phyloP scores from a whole-genome alignment of 352 stramenopile species.

The Phytophthora cactorum region DNA sequence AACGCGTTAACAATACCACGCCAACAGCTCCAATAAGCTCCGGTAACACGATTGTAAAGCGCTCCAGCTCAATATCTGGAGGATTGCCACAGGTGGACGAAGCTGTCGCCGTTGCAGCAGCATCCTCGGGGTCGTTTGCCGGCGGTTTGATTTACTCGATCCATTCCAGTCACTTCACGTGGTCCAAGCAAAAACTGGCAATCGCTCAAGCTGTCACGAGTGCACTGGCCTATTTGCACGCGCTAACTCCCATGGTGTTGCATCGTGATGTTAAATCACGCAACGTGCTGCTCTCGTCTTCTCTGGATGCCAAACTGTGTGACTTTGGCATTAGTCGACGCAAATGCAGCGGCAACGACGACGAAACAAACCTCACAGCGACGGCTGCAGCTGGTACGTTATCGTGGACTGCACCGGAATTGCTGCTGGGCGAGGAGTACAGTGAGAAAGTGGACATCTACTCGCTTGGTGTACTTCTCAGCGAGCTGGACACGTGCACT shows the following conservation, averaged over 20 bases:
- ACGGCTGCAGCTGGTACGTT: slow-evolving; percentile 62
- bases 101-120: slow-evolving; percentile 19
- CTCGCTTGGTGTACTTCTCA: slow-evolving; percentile 75
- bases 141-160: slow-evolving; percentile 24
- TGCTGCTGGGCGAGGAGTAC: slow-evolving; percentile 72
- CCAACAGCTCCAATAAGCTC: slow-evolving; percentile 18
- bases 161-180: slow-evolving; percentile 48
- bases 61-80: slow-evolving; percentile 21
- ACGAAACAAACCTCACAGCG: slow-evolving; percentile 53
- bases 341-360: slow-evolving; percentile 49
- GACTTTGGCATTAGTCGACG: slow-evolving; percentile 65
- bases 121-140: slow-evolving; percentile 27
- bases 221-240: slow-evolving; percentile 85
- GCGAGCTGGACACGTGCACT: slow-evolving; percentile 75
- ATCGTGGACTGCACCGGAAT: slow-evolving; percentile 68
- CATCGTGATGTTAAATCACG: slow-evolving; percentile 91
- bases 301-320: slow-evolving; percentile 60
- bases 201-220: slow-evolving; percentile 63
- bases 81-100: slow-evolving; percentile 26
- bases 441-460: slow-evolving; percentile 83
- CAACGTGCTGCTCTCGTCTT: slow-evolving; percentile 78
- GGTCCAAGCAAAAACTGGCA: slow-evolving; percentile 55
- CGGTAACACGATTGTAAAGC: slow-evolving; percentile 17
- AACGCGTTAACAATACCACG: slow-evolving; percentile 24
- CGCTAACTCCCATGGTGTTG: slow-evolving; percentile 73